These are phyloP conservation scores for Lasiosphaeria miniovina DNA, from an alignment of 495 filamentous ascomycete genomes.

Conservation along the genomic window DNA sequence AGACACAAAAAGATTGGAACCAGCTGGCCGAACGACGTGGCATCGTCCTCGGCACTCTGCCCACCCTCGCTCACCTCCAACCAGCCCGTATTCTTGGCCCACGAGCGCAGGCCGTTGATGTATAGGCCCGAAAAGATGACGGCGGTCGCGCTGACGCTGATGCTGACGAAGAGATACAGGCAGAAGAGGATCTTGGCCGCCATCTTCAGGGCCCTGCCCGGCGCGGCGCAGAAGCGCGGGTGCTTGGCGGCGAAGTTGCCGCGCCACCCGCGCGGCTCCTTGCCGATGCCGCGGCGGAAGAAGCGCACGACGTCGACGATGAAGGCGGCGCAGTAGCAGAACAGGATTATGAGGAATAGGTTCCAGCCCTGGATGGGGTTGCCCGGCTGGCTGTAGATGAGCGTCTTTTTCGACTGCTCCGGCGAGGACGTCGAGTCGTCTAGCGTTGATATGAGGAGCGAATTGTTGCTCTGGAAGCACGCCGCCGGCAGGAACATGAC, in stretches of 20 bases:
- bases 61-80: slow-evolving; percentile 15
- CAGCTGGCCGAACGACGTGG: slow-evolving; percentile 36
- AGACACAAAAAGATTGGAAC: slow-evolving; percentile 31
- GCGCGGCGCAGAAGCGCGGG: neutral
- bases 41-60: slow-evolving; percentile 30
- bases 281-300: slow-evolving; percentile 19
- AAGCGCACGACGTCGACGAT: slow-evolving; percentile 23
- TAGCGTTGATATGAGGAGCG: slow-evolving; percentile 9
- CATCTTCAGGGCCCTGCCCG: neutral
- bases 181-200: slow-evolving; percentile 17
- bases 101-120: slow-evolving; percentile 27
- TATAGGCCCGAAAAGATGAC: slow-evolving; percentile 22
- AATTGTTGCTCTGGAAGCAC: slow-evolving; percentile 26
- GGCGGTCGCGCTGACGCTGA: slow-evolving; percentile 17
- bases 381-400: slow-evolving; percentile 5
- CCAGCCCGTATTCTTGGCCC: slow-evolving; percentile 33
- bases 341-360: slow-evolving; percentile 26
- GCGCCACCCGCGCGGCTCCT: slow-evolving; percentile 15
- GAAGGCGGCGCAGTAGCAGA: slow-evolving; percentile 28
- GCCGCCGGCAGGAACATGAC: slow-evolving; percentile 28
- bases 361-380: slow-evolving; percentile 32
- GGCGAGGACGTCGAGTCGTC: slow-evolving; percentile 7
- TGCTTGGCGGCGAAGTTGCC: slow-evolving; percentile 2
- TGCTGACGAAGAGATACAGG: slow-evolving; percentile 24
- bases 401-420: neutral